Conservation (phyloP, 257 asterid genomes). For the Nicotiana noctiflora region DNA sequence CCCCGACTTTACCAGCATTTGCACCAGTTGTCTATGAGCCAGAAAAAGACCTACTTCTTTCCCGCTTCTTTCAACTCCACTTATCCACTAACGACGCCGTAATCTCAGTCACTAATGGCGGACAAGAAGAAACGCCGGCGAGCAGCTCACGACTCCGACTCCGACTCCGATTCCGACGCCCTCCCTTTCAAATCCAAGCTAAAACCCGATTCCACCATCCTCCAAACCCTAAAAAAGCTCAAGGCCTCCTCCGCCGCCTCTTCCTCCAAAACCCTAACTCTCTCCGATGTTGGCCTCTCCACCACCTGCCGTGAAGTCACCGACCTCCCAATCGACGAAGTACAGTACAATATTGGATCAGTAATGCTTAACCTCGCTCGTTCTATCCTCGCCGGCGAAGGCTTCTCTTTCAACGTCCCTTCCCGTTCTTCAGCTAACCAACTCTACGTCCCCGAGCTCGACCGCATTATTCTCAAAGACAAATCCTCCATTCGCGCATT, state of each 20-base stretch:
- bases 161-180: constrained; percentile 43
- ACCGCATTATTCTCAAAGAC: constrained; percentile 76
- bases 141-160: constrained; percentile 28
- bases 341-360: constrained; percentile 55
- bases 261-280: constrained; percentile 40
- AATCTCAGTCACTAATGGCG: constrained; percentile 8
- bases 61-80: neutral
- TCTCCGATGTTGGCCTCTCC: constrained; percentile 64
- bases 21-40: too few relatives aligned
- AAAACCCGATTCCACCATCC: constrained; percentile 53
- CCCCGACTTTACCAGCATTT: too few relatives aligned
- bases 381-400: constrained; percentile 71
- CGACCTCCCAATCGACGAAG: constrained; percentile 66
- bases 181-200: constrained; percentile 54
- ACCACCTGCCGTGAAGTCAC: constrained; percentile 69
- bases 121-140: constrained; percentile 82
- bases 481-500: constrained; percentile 64
- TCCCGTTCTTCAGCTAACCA: constrained; percentile 84
- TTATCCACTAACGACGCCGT: too few relatives aligned
- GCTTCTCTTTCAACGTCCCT: constrained; percentile 70
- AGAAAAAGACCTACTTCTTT: neutral
- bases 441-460: constrained; percentile 84
- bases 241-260: constrained; percentile 34
- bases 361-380: constrained; percentile 53
- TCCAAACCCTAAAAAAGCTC: constrained; percentile 43